These are phyloP conservation scores for Colletotrichum tamarilloi DNA, from an alignment of 2,329 filamentous ascomycete genomes.

Conservation along the genomic window DNA sequence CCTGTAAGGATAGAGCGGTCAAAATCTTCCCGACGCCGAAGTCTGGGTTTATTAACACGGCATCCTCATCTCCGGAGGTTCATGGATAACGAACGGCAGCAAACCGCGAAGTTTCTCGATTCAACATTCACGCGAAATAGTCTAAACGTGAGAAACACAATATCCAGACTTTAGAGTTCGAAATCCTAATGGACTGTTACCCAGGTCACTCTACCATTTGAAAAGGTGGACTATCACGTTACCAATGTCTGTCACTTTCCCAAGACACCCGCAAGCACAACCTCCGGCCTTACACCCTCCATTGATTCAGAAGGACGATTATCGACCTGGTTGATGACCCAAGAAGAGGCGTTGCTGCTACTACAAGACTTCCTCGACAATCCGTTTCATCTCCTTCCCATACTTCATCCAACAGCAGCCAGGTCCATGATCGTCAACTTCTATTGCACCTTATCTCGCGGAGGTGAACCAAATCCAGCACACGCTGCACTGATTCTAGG, in stretches of 20 bases:
- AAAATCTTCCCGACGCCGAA: neutral
- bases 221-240: conserved; percentile 16
- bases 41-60: neutral
- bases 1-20: neutral
- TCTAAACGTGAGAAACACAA: neutral
- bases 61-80: neutral
- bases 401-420: conserved; percentile 41
- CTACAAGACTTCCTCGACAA: conserved; percentile 43
- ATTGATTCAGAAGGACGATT: neutral
- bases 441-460: conserved; percentile 36
- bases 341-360: conserved; percentile 41
- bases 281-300: neutral
- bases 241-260: conserved; percentile 8
- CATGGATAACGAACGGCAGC: conserved; percentile 11
- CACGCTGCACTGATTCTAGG: conserved; percentile 41
- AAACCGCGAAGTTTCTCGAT: conserved; percentile 24
- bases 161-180: neutral
- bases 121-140: conserved; percentile 20
- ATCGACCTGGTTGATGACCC: conserved; percentile 36
- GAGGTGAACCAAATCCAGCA: conserved; percentile 33
- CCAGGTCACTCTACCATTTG: neutral
- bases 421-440: conserved; percentile 36
- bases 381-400: conserved; percentile 40
- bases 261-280: conserved; percentile 1
- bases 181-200: too few relatives aligned